A percentile compares a stretch with the other conserved stretches of the same genome.
Evolutionary conservation across 1,284 basidiomycete species (phyloP).

Genomic region (Sanguinoderma infundibulare): DNA sequence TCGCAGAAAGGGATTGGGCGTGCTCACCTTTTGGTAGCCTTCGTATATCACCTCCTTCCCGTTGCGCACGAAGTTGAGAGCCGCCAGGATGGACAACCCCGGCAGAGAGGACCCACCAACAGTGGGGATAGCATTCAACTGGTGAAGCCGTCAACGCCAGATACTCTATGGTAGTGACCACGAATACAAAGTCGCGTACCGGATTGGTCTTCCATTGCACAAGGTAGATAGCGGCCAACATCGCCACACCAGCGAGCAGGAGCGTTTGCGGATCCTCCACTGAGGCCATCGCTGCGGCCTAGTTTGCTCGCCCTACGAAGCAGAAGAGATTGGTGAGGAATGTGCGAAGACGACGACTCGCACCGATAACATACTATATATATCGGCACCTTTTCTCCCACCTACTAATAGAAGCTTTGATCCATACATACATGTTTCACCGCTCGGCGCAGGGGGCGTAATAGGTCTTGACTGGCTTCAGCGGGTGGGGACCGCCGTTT

Average conservation of each 20-base stretch:
- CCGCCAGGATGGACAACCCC: constrained; percentile 29
- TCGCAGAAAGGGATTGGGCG: too few species aligned
- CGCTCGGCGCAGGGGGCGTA: too few species aligned
- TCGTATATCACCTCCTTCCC: constrained; percentile 19
- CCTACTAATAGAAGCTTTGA: too few species aligned
- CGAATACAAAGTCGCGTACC: not conserved
- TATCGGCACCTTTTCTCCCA: too few species aligned
- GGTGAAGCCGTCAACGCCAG: not conserved
- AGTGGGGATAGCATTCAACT: constrained; percentile 31
- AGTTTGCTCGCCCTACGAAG: too few species aligned
- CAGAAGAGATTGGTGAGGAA: too few species aligned
- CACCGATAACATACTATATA: too few species aligned
- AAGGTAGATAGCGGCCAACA: not conserved
- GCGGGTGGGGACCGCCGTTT: too few species aligned
- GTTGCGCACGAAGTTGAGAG: constrained; percentile 17
- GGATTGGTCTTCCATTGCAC: constrained; percentile 7
- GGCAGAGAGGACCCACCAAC: constrained; percentile 29
- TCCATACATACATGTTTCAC: too few species aligned
- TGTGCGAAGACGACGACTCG: too few species aligned
- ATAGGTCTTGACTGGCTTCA: too few species aligned
- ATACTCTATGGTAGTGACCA: not conserved
- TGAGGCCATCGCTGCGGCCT: too few species aligned
- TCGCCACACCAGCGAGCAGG: not conserved
- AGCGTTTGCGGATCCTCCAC: not conserved
- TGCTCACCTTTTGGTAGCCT: constrained; percentile 28